Percentiles rank a stretch among this genome's conserved stretches.
Conservation (phyloP, 345 rosid genomes). For the Eucalyptus albens region DNA sequence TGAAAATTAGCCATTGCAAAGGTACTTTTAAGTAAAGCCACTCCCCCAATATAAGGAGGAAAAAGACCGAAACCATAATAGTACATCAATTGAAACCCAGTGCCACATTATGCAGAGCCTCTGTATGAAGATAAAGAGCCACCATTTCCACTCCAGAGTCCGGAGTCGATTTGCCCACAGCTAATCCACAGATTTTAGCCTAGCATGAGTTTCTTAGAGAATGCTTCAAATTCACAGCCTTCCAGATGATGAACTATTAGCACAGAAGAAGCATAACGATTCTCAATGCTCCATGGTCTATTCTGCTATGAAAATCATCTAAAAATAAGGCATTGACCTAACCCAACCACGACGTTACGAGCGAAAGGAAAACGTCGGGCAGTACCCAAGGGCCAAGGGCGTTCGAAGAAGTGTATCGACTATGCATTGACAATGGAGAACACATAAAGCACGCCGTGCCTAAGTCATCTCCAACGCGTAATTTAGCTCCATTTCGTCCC, state of each 20-base stretch:
- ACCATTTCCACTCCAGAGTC: background rate
- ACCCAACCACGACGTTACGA: background rate
- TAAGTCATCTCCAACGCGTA: background rate
- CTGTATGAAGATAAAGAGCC: background rate
- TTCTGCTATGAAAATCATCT: background rate
- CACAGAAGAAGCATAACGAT: background rate
- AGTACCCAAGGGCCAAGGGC: background rate
- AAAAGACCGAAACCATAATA: background rate
- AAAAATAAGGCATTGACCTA: background rate
- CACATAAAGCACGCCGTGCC: background rate
- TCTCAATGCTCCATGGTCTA: background rate
- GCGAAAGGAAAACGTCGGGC: background rate
- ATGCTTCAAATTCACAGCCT: background rate
- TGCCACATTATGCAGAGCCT: background rate
- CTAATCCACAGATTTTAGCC: background rate
- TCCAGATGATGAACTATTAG: background rate
- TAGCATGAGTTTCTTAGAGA: background rate
- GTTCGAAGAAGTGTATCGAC: background rate
- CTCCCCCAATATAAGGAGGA: background rate
- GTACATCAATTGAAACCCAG: background rate
- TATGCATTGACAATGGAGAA: background rate
- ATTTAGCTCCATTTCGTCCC: background rate
- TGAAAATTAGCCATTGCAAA: background rate
- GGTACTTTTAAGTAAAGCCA: background rate
- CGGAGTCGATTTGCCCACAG: background rate